These are phyloP conservation scores for Coemansia sp. DNA, from an alignment of 192 early-diverging fungal species.

Conservation along the genomic window DNA sequence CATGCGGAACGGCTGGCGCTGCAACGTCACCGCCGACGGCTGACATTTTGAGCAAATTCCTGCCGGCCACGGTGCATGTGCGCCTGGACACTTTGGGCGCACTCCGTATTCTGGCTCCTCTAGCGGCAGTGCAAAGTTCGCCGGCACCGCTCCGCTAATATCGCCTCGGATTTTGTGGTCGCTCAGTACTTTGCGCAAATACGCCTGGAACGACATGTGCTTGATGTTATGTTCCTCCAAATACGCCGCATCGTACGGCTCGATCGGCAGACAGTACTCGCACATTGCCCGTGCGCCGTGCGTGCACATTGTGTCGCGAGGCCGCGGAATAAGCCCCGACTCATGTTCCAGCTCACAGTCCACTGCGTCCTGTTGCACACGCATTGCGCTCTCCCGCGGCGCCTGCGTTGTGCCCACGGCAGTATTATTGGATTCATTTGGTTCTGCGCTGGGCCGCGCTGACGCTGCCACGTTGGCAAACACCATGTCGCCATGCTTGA, in stretches of 20 bases:
- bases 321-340: constrained; percentile 79
- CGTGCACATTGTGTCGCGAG: constrained; percentile 75
- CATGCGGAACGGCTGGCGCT: constrained; percentile 87
- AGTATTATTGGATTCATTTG: neutral
- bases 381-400: constrained; percentile 1
- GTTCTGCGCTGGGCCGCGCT: constrained; percentile 29
- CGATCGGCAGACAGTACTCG: constrained; percentile 40
- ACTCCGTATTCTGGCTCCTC: constrained; percentile 84
- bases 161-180: constrained; percentile 64
- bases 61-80: constrained; percentile 87
- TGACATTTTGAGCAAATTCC: constrained; percentile 99
- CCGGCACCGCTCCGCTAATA: constrained; percentile 38
- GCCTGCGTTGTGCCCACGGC: neutral
- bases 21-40: constrained; percentile 87
- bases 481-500: constrained; percentile 48
- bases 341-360: constrained; percentile 81
- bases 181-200: constrained; percentile 73
- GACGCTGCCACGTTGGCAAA: constrained; percentile 32
- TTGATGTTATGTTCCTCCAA: constrained; percentile 91
- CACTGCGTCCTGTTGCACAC: constrained; percentile 64
- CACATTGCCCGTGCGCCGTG: constrained; percentile 45
- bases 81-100: constrained; percentile 71
- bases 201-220: constrained; percentile 95
- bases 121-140: constrained; percentile 74
- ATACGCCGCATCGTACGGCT: constrained; percentile 90